Evolutionary conservation across 148 eudicot species (phyloP).

Genomic region (Chenopodium formosanum): DNA sequence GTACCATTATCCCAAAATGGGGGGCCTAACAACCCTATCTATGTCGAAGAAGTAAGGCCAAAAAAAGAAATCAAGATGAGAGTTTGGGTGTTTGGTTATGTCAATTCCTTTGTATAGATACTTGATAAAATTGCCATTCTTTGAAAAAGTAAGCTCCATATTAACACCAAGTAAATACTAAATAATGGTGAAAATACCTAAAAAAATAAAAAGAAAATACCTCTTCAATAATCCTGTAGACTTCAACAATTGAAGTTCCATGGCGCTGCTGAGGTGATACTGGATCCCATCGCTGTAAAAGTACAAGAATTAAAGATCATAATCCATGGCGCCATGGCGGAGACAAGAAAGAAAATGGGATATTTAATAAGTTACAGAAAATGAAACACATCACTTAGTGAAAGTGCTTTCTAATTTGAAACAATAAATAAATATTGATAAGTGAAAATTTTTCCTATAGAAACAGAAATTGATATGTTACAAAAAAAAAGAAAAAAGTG

Average conservation of each 20-base stretch:
- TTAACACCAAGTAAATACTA: conserved; percentile 1
- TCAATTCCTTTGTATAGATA: background rate
- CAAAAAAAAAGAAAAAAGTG: too few species aligned
- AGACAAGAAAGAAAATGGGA: background rate
- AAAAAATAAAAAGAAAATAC: conserved; percentile 30
- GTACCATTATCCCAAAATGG: background rate
- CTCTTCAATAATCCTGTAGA: conserved; percentile 98
- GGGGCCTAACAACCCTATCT: background rate
- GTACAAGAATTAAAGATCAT: conserved; percentile 13
- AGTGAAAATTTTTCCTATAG: background rate
- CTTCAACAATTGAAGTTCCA: conserved; percentile 98
- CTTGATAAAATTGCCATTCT: background rate
- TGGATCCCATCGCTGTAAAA: conserved; percentile 77
- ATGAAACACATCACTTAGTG: background rate
- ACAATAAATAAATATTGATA: background rate
- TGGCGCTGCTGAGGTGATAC: conserved; percentile 93
- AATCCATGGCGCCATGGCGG: background rate
- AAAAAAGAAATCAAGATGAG: background rate
- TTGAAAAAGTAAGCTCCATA: background rate
- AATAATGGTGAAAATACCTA: conserved; percentile 47
- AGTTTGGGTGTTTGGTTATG: background rate
- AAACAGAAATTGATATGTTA: background rate
- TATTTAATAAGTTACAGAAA: background rate
- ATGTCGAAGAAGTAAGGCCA: background rate
- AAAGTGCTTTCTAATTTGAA: background rate